Conservation (phyloP, 2,329 filamentous ascomycete species). For the Coniochaeta sp. region DNA sequence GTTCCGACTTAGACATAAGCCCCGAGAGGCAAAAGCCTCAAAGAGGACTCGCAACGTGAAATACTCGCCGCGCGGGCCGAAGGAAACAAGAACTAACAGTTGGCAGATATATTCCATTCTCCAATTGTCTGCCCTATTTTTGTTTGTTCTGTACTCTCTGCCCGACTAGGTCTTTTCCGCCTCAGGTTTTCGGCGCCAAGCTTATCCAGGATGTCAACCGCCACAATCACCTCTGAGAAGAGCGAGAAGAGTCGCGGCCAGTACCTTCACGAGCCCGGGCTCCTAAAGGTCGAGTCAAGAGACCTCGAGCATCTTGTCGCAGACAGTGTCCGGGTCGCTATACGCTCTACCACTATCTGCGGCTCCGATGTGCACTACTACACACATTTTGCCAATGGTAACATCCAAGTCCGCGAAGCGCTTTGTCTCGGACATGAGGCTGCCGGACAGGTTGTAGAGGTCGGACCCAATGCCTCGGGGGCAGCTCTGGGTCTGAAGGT, state of each 20-base stretch:
- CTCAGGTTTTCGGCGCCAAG: too few relatives aligned
- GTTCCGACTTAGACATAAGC: too few relatives aligned
- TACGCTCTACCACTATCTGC: slow-evolving; percentile 61
- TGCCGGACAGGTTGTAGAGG: slow-evolving; percentile 48
- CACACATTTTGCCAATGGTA: slow-evolving; percentile 65
- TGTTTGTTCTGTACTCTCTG: too few relatives aligned
- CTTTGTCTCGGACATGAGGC: slow-evolving; percentile 59
- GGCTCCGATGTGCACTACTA: slow-evolving; percentile 66
- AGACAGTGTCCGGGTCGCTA: slow-evolving; percentile 56
- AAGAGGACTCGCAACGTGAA: too few relatives aligned
- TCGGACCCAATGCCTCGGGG: slow-evolving; percentile 44
- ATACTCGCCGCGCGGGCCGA: too few relatives aligned
- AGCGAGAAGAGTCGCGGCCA: not conserved
- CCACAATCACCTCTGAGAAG: too few relatives aligned
- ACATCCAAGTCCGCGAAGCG: slow-evolving; percentile 58
- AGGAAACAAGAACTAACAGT: too few relatives aligned
- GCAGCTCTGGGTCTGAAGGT: slow-evolving; percentile 28
- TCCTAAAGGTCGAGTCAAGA: not conserved
- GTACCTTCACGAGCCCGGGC: not conserved
- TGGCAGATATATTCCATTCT: too few relatives aligned
- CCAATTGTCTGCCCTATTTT: too few relatives aligned
- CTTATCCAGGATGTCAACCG: too few relatives aligned
- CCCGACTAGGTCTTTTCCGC: too few relatives aligned
- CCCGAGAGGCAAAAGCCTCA: too few relatives aligned
- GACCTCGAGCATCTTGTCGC: slow-evolving; percentile 8